A percentile compares a stretch with the other conserved stretches of the same genome.
phyloP scores from a whole-genome alignment of 768 basidiomycete genomes.

The Kwoniella botswanensis region DNA sequence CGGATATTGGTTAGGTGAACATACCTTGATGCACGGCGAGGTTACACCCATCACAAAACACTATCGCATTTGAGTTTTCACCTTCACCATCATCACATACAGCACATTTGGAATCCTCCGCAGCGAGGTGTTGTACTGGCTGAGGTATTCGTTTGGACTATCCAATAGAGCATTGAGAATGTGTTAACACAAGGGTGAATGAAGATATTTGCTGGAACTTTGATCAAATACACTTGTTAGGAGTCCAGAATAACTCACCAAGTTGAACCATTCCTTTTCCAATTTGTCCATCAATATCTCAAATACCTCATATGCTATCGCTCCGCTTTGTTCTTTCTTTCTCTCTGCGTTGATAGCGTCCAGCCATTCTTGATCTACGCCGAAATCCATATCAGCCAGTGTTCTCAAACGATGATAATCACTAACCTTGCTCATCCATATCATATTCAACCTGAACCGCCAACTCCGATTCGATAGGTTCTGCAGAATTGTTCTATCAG shows the following conservation, averaged over 20 bases:
- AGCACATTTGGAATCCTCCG: slow-evolving; percentile 94
- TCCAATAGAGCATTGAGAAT: background rate
- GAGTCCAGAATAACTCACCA: slow-evolving; percentile 63
- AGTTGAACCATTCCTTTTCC: slow-evolving; percentile 98
- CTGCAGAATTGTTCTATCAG: slow-evolving; percentile 58
- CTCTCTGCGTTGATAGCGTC: slow-evolving; percentile 81
- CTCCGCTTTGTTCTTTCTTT: slow-evolving; percentile 70
- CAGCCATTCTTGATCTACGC: slow-evolving; percentile 89
- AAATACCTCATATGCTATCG: slow-evolving; percentile 80
- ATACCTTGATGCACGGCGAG: slow-evolving; percentile 98
- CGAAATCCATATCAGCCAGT: background rate
- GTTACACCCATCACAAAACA: slow-evolving; percentile 99
- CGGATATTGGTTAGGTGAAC: slow-evolving; percentile 27
- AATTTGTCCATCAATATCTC: slow-evolving; percentile 96
- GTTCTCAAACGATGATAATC: background rate
- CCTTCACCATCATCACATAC: slow-evolving; percentile 98
- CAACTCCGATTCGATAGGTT: slow-evolving; percentile 90
- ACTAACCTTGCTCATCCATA: slow-evolving; percentile 95
- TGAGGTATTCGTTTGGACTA: slow-evolving; percentile 95
- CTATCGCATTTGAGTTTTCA: slow-evolving; percentile 97
- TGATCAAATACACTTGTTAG: too few relatives aligned
- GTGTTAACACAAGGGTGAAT: background rate
- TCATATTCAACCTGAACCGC: slow-evolving; percentile 96
- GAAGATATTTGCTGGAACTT: background rate
- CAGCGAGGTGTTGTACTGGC: slow-evolving; percentile 80